Evolutionary conservation across 352 stramenopile species (phyloP), one percentile per base, ranked within the genome.

Genomic region (Globisporangium radiosum): DNA sequence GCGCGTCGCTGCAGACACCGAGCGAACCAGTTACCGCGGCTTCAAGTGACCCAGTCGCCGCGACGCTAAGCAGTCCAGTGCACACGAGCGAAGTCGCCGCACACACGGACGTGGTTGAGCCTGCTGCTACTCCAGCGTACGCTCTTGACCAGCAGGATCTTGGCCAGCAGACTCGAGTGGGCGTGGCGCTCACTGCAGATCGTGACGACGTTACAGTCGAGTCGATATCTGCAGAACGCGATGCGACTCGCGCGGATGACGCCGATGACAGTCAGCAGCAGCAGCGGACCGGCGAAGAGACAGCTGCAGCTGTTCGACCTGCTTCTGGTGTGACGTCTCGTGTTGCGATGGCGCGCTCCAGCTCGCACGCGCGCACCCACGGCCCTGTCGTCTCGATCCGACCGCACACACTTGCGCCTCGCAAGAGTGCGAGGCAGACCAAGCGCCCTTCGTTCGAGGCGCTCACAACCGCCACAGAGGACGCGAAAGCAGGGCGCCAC

Each of bases 311-410:
- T 25, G 25, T 25, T 25, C 25, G 25, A 25, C 25, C 25, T 25
- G 25, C 25, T 25, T 25, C 25, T 25, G 25, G 25, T 1, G 25
- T 25, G 25, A 25, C 25, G 25, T 25, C 25, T 25, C 25, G 25
- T 25, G 25, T 25, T 25, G 25, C 25, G 25, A 25, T 25, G 25
- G 25, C 25, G 25, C 25, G 25, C 25, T 25, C 25, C 25, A 25
- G 25, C 25, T 25, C 25, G 25, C 25, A 25, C 13, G 43, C 56
- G 48, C 47, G 47, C 15, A 6, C 6, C 14, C 52, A 59, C 17
- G 45, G 59, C 5, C 39, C 59, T 2, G 42, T 57, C 10, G 47
- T 60, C 14, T 60, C 53, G 40, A 56, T 60, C 13, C 59, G 48
- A 42, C 53, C 38, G 3, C 59, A 65, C 36, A 19, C 38, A 40